Conservation (phyloP, 169 alveolate species). For the Perkinsus marinus region DNA sequence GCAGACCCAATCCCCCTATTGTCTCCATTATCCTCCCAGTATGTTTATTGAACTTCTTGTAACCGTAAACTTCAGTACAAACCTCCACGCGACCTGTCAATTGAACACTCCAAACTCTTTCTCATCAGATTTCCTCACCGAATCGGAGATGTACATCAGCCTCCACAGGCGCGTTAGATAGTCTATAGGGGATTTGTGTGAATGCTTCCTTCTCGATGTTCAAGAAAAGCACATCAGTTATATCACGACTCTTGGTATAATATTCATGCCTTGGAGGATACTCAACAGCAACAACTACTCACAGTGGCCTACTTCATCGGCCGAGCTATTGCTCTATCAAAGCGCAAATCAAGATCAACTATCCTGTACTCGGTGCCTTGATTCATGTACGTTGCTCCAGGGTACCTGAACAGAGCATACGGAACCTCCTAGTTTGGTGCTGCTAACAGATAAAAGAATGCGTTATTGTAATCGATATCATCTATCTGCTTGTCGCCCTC, state of each 20-base stretch:
- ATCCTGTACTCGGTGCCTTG: neutral
- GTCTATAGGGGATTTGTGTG: neutral
- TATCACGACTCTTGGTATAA: neutral
- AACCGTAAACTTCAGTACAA: neutral
- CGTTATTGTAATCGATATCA: neutral
- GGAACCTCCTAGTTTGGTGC: too few relatives aligned
- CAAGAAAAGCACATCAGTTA: neutral
- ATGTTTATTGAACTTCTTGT: neutral
- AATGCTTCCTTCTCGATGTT: neutral
- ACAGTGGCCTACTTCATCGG: neutral
- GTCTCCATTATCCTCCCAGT: neutral
- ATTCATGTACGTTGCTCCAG: neutral
- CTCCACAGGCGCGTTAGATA: neutral
- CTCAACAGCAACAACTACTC: neutral
- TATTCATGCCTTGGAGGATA: neutral
- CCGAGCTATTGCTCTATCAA: neutral
- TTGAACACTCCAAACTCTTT: neutral
- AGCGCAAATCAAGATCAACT: neutral
- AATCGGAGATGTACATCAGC: neutral
- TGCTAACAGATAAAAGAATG: neutral
- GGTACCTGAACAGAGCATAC: too few relatives aligned
- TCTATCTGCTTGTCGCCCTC: neutral
- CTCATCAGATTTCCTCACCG: neutral
- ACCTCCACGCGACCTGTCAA: neutral
- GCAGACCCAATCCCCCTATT: neutral